These are phyloP conservation scores for Abrus precatorius DNA, from an alignment of 306 rosid genomes.

Conservation along the genomic window DNA sequence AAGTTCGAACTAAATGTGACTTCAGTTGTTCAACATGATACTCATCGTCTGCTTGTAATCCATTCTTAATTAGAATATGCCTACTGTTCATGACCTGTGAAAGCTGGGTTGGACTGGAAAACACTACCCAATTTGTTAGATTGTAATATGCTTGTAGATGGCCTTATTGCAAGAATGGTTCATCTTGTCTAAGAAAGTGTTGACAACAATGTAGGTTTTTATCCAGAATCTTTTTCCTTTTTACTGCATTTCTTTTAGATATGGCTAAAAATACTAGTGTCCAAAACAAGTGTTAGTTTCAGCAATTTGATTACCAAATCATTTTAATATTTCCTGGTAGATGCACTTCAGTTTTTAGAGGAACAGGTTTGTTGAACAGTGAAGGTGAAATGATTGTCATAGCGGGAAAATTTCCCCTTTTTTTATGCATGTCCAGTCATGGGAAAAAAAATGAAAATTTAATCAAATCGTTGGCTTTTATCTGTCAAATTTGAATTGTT, in stretches of 20 bases:
- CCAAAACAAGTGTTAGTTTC: not conserved
- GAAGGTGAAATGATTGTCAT: not conserved
- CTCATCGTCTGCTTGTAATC: not conserved
- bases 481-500: slow-evolving; percentile 1
- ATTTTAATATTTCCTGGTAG: not conserved
- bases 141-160: slow-evolving; percentile 10
- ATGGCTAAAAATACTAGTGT: not conserved
- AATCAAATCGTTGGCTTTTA: not conserved
- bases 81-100: not conserved
- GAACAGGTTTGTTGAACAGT: not conserved
- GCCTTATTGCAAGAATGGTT: not conserved
- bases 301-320: not conserved
- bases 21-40: not conserved
- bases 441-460: not conserved
- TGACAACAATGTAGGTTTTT: not conserved
- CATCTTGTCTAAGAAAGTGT: slow-evolving; percentile 1
- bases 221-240: not conserved
- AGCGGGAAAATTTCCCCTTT: not conserved
- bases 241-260: not conserved
- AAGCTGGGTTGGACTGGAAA: slow-evolving; percentile 15
- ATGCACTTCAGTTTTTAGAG: not conserved
- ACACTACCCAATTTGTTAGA: slow-evolving; percentile 1
- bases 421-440: not conserved
- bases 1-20: not conserved
- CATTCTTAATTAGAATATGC: not conserved